Evolutionary conservation across 768 basidiomycete genomes (phyloP), one percentile per base, ranked within the genome.

Genomic region (Podaxis rugospora): DNA sequence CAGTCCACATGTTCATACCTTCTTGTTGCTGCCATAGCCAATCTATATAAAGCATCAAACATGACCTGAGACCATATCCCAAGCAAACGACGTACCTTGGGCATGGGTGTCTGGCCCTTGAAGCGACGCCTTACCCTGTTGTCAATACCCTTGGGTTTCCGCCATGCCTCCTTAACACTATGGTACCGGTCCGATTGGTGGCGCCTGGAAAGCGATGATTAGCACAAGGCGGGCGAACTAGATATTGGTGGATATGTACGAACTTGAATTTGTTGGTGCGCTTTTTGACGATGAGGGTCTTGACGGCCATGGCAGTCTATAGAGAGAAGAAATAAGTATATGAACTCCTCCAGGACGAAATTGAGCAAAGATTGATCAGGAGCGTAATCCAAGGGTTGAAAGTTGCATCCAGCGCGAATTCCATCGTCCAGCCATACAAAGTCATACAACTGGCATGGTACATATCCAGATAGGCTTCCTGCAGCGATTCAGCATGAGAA

Each of bases 81-180:
- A 32, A 35, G 14, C 35, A 6, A 46, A 50, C 52, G 49, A 70
- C 83, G 68, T 67, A 94, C 94, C 84, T 94, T 95, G 73, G 95
- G 95, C 96, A 98, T 98, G 66, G 94, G 83, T 61, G 86, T 83
- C 76, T 96, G 94, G 58, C 96, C 96, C 83, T 94, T 97, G 83
- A 93, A 94, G 71, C 92, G 88, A 68, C 92, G 86, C 74, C 94
- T 83, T 70, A 97, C 95, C 71, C 95, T 88, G 88, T 98, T 98
- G 76, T 98, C 96, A 70, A 98, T 98, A 93, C 96, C 97, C 88
- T 98, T 99, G 68, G 97, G 97, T 83, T 99, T 99, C 76, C 97
- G 86, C 97, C 97, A 99, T 83, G 92, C 83, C 82, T 97, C 95
- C 85, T 96, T 96, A 68, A 98, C 95, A 67, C 90, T 80, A 75